Base-by-base conservation (phyloP, 2,329 filamentous ascomycete species). In the Claviceps sp. region DNA sequence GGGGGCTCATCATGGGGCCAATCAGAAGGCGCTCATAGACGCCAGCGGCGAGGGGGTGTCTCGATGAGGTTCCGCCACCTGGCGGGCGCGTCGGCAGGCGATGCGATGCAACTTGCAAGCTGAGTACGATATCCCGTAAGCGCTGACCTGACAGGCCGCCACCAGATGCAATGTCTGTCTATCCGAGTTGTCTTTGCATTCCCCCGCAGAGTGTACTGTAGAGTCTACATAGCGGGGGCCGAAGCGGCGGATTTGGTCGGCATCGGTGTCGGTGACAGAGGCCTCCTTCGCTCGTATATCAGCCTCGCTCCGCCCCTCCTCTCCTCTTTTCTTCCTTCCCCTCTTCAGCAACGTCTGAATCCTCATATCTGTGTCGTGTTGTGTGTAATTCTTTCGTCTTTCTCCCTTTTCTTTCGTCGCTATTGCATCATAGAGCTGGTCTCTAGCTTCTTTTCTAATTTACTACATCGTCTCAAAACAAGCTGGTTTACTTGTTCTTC, bases 261-360 rank as follows among this genome's bases (percentile, higher is more conserved):
- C 9, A 11, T 11, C 9, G 30, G 30, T 9, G 30, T 18, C 18
- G 18, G 18, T 18, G 18, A 18, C 51, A 51, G 51, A 54, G 45
- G 24, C 51, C 30, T 8, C 20, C 51, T 22, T 8, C 26, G 37
- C 50, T 34, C 30, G 9, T 34, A 34, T 34, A 42, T 50, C 46
- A 40, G 24, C 51, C 52, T 34, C 49, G 24, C 48, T 26, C 26
- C 54, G 45, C 62, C 60, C 62, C 60, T 63, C 61, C 59, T 62
- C 65, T 61, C 63, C 63, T 34, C n/a, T 18, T 69, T 69, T 68
- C 61, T 65, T 71, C 72, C 67, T 69, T 70, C 63, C 62, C 62
- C 62, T 79, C 81, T 75, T 75, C 75, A 84, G 82, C 82, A 85
- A 85, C 72, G 72, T 45, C 63, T 73, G 22, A 74, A 74, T 74